phyloP scores from a whole-genome alignment of 2,329 filamentous ascomycete species.

The Colletotrichum orbiculare region DNA sequence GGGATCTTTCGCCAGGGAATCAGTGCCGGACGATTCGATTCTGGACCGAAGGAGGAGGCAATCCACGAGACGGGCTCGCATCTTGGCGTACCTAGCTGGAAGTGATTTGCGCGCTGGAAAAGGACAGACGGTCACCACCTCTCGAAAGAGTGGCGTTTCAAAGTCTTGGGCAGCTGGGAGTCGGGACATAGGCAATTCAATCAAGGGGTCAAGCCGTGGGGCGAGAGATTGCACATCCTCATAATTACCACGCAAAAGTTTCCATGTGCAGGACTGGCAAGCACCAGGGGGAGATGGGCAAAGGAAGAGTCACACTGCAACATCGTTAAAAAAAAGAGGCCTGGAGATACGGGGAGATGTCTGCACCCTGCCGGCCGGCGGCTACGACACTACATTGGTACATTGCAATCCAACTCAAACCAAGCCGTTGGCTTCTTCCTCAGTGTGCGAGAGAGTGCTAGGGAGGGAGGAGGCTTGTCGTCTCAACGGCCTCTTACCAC shows the following conservation, averaged over 20 bases:
- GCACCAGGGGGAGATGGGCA: background rate
- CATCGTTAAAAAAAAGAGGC: background rate
- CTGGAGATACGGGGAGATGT: background rate
- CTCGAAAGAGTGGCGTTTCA: too few relatives aligned
- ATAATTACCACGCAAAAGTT: background rate
- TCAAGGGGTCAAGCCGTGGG: too few relatives aligned
- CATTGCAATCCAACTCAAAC: conserved; percentile 3
- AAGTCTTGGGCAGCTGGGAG: too few relatives aligned
- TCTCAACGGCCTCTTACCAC: background rate
- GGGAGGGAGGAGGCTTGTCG: background rate
- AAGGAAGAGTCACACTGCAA: background rate
- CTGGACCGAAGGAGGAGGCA: too few relatives aligned
- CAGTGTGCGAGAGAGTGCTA: background rate
- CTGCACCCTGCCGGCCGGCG: conserved; percentile 4
- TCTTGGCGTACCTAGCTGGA: background rate
- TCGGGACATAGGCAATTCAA: too few relatives aligned
- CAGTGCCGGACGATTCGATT: too few relatives aligned
- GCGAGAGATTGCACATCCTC: conserved; percentile 3
- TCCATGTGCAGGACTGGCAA: background rate
- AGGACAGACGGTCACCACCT: background rate
- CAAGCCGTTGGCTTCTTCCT: background rate
- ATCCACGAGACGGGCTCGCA: too few relatives aligned
- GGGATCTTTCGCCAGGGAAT: too few relatives aligned
- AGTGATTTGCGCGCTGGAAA: background rate
- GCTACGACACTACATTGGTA: conserved; percentile 1